Conservation (phyloP, 1,284 basidiomycete genomes). For the Moesziomyces antarcticus region DNA sequence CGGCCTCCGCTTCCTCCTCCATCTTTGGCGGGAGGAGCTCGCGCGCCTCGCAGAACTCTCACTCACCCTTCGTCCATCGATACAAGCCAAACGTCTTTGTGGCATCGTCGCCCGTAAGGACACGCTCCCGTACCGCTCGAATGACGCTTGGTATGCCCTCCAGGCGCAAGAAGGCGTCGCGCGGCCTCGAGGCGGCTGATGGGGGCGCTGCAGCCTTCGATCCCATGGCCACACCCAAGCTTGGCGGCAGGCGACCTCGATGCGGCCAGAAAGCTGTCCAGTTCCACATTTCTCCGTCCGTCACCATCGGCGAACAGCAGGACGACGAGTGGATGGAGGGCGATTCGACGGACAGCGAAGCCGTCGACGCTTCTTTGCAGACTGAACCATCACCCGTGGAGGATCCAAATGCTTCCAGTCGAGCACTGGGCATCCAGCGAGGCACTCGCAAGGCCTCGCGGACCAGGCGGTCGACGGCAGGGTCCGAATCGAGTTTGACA, state of each 20-base stretch:
- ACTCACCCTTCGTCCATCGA: slow-evolving; percentile 22
- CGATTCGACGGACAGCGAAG: slow-evolving; percentile 21
- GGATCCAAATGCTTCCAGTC: not conserved
- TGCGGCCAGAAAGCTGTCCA: slow-evolving; percentile 29
- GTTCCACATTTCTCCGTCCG: slow-evolving; percentile 8
- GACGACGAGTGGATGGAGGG: slow-evolving; percentile 48
- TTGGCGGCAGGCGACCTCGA: slow-evolving; percentile 20
- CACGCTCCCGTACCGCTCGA: slow-evolving; percentile 40
- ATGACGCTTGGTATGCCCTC: slow-evolving; percentile 12
- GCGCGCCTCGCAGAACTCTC: slow-evolving; percentile 31
- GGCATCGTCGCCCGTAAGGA: slow-evolving; percentile 51
- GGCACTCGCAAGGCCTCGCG: slow-evolving; percentile 7
- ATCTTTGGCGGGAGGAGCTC: slow-evolving; percentile 43
- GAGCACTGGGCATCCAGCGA: not conserved
- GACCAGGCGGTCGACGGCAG: slow-evolving; percentile 15
- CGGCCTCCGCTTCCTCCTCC: slow-evolving; percentile 41
- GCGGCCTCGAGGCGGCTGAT: slow-evolving; percentile 16
- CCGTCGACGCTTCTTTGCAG: slow-evolving; percentile 11
- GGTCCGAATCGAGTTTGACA: slow-evolving; percentile 18
- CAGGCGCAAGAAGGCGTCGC: slow-evolving; percentile 14
- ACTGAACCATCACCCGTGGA: not conserved
- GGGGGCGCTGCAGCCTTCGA: slow-evolving; percentile 12
- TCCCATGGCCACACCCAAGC: slow-evolving; percentile 35
- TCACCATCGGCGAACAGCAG: slow-evolving; percentile 4
- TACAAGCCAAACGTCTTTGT: slow-evolving; percentile 41